Conservation (phyloP, 2,329 filamentous ascomycete genomes). For the Fusarium sp. region DNA sequence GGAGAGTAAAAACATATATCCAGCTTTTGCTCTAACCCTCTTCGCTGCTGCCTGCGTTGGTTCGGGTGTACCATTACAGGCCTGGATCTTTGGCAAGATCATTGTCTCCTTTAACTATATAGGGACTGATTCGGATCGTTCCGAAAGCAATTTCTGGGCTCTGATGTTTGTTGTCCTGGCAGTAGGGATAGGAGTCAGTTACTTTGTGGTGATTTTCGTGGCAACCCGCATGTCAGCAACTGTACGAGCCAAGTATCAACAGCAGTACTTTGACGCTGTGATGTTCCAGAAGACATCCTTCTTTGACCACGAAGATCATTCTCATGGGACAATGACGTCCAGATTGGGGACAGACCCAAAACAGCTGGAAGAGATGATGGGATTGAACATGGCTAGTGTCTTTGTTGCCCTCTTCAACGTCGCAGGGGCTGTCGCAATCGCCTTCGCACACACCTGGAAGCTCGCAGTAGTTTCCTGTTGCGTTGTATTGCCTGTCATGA, state of each 20-base stretch:
- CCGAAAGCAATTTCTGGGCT: constrained; percentile 69
- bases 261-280: constrained; percentile 71
- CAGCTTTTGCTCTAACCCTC: constrained; percentile 61
- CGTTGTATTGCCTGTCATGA: constrained; percentile 64
- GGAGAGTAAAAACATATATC: constrained; percentile 65
- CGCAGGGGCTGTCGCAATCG: constrained; percentile 71
- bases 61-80: constrained; percentile 61
- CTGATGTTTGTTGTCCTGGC: constrained; percentile 74
- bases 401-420: constrained; percentile 73
- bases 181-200: constrained; percentile 61
- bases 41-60: constrained; percentile 58
- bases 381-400: constrained; percentile 71
- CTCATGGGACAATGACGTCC: constrained; percentile 69
- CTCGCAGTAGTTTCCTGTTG: constrained; percentile 74
- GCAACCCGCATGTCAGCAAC: constrained; percentile 60
- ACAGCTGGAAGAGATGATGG: constrained; percentile 71
- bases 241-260: constrained; percentile 65
- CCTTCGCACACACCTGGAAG: constrained; percentile 82
- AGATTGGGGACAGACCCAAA: constrained; percentile 67
- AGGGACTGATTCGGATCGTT: constrained; percentile 49
- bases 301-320: constrained; percentile 70
- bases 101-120: constrained; percentile 61
- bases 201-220: constrained; percentile 56
- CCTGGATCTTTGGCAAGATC: constrained; percentile 66
- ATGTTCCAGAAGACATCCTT: constrained; percentile 68